Conservation (phyloP, 1,284 basidiomycete species). For the Cerioporus squamosus region DNA sequence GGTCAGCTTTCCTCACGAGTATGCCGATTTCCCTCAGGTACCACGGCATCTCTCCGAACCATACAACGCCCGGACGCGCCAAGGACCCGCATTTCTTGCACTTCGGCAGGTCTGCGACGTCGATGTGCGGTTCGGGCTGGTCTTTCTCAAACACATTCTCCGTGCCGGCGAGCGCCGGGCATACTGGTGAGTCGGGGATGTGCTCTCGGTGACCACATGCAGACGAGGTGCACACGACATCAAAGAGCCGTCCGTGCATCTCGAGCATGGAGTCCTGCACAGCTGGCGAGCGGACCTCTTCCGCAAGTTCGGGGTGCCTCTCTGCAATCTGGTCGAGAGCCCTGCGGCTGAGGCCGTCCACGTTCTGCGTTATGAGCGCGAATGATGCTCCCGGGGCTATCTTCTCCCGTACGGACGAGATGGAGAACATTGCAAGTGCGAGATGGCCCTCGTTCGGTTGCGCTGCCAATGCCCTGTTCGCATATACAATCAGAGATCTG, state of each 20-base stretch:
- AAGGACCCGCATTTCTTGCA: conserved; percentile 56
- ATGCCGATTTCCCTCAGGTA: conserved; percentile 48
- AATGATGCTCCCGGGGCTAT: conserved; percentile 50
- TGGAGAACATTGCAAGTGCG: conserved; percentile 52
- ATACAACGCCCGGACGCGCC: conserved; percentile 65
- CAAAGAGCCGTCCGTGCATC: conserved; percentile 70
- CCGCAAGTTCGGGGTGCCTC: conserved; percentile 11
- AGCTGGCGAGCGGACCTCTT: conserved; percentile 9
- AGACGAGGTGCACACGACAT: conserved; percentile 52
- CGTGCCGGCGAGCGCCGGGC: conserved; percentile 52
- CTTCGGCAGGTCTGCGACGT: conserved; percentile 49
- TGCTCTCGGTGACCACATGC: conserved; percentile 46
- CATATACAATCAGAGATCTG: background rate
- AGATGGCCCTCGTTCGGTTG: conserved; percentile 62
- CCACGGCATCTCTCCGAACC: conserved; percentile 64
- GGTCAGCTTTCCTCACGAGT: conserved; percentile 53
- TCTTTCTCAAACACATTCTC: conserved; percentile 47
- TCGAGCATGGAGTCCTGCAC: conserved; percentile 48
- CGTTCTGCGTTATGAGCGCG: conserved; percentile 68
- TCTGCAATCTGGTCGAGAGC: conserved; percentile 33
- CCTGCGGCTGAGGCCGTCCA: conserved; percentile 60
- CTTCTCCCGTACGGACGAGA: conserved; percentile 39
- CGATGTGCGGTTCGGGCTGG: conserved; percentile 46
- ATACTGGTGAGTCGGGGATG: conserved; percentile 53
- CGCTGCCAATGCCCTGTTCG: conserved; percentile 47